Conservation (phyloP, 2,329 filamentous ascomycete genomes). For the Shiraia sp. region DNA sequence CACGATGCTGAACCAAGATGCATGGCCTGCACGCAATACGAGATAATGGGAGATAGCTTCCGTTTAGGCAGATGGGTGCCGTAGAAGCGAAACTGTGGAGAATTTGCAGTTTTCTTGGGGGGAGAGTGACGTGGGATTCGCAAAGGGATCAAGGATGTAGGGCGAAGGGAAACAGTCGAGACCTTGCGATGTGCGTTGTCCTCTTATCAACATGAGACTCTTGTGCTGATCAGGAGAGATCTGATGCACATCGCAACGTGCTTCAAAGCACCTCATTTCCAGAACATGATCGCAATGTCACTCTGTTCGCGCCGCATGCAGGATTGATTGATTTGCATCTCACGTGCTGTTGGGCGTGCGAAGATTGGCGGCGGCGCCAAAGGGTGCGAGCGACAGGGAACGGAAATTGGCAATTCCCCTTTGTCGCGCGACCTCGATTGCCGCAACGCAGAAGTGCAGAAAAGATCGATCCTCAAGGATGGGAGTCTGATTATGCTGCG, state of each 20-base stretch:
- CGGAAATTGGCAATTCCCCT: slow-evolving; percentile 12
- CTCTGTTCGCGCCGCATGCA: too few species aligned
- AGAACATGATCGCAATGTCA: too few species aligned
- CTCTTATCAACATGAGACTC: slow-evolving; percentile 12
- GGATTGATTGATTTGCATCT: too few species aligned
- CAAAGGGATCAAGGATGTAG: too few species aligned
- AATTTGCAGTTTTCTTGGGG: not conserved
- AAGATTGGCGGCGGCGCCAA: not conserved
- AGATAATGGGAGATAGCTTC: not conserved
- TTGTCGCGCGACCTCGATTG: slow-evolving; percentile 1
- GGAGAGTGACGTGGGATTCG: slow-evolving; percentile 4
- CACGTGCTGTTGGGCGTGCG: slow-evolving; percentile 1
- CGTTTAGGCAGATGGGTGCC: not conserved
- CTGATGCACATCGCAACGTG: too few species aligned
- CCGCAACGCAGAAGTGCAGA: not conserved
- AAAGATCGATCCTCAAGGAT: slow-evolving; percentile 5
- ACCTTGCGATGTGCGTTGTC: not conserved
- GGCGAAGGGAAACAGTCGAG: not conserved
- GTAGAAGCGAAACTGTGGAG: not conserved
- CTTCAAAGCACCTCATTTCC: too few species aligned
- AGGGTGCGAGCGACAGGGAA: slow-evolving; percentile 2
- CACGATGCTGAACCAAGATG: too few species aligned
- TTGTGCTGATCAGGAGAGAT: slow-evolving; percentile 14
- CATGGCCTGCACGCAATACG: too few species aligned
- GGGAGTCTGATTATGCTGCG: slow-evolving; percentile 6